Conservation (phyloP, 805 yeast species). For the Tetrapisispora arboricola region DNA sequence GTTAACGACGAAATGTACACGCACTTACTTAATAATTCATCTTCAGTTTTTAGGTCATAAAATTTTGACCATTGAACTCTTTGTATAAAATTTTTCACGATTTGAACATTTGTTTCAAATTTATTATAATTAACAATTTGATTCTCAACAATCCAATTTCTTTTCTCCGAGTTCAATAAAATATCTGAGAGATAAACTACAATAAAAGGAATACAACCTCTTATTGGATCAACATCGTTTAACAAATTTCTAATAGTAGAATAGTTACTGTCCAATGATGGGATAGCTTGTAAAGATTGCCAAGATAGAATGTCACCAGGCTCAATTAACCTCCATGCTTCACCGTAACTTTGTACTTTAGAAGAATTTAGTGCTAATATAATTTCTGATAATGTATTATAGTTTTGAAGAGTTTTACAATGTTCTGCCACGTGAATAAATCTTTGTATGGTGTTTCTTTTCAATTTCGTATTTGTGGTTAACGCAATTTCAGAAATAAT, state of each 20-base stretch:
- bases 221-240: conserved; percentile 46
- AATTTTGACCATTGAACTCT: conserved; percentile 77
- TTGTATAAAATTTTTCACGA: conserved; percentile 67
- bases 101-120: conserved; percentile 62
- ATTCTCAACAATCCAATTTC: conserved; percentile 25
- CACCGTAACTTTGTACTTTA: conserved; percentile 45
- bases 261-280: conserved; percentile 71
- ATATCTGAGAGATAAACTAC: conserved; percentile 80
- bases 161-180: conserved; percentile 47
- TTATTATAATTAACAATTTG: conserved; percentile 64
- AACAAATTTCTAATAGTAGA: conserved; percentile 42
- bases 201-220: conserved; percentile 84
- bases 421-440: conserved; percentile 79
- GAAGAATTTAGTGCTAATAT: conserved; percentile 68
- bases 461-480: conserved; percentile 48
- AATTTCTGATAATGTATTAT: conserved; percentile 79
- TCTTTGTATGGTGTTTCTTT: conserved; percentile 66
- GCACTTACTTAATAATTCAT: conserved; percentile 71
- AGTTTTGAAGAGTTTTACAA: conserved; percentile 66
- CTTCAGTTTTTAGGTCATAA: conserved; percentile 45
- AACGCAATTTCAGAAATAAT: conserved; percentile 76
- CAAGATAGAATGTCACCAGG: conserved; percentile 63
- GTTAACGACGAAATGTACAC: conserved; percentile 65
- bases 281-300: conserved; percentile 55
- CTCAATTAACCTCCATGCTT: conserved; percentile 66